Base-by-base conservation (phyloP, 371 early-diverging fungal genomes). In the Mucor velutinosus region DNA sequence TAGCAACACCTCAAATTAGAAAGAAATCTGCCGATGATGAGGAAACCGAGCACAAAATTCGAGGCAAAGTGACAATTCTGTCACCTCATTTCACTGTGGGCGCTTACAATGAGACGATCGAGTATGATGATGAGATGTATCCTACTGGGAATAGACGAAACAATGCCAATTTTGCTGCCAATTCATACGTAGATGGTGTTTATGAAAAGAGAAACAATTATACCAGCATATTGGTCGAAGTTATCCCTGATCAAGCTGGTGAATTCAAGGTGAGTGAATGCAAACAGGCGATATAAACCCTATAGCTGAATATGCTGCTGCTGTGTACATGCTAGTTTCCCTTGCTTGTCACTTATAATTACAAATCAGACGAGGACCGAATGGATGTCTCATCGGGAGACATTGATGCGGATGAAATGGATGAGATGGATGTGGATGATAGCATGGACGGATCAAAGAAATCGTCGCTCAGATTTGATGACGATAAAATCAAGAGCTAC, bases 101-200 rank as follows among this genome's bases (percentile, higher is more conserved):
- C 4, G 90, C 93, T 4, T 94, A 87, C 75, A 90, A 91, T 43
- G 97, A 93, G 72, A 87, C 92, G 25, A 90, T 91, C 79, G 95
- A 93, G 65, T 94, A 93, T 67, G 95, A 92, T 33, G 91, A 90
- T 41, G 88, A 87, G 21, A 73, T 79, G 70, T 80, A 79, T 41
- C 70, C 79, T 15, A 60, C 63, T 15, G 79, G 75, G 0, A 49
- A 33, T 30, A 63, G 72, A 33, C 47, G 32, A 45, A 60, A 58
- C 17, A 67, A 61, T 43, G 23, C 12, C 41, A 65, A 35, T 47
- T 58, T 53, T 37, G 69, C 60, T 27, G 71, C 81, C 8, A 67
- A 75, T 7, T 60, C 79, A 30, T 78, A 82, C 80, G 69, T 74
- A 1, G 74, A 76, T 70, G 84, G 88, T 68, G 84, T 87, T 1